Base-by-base conservation (phyloP, 2,329 filamentous ascomycete genomes). In the Ascochyta koolunga region DNA sequence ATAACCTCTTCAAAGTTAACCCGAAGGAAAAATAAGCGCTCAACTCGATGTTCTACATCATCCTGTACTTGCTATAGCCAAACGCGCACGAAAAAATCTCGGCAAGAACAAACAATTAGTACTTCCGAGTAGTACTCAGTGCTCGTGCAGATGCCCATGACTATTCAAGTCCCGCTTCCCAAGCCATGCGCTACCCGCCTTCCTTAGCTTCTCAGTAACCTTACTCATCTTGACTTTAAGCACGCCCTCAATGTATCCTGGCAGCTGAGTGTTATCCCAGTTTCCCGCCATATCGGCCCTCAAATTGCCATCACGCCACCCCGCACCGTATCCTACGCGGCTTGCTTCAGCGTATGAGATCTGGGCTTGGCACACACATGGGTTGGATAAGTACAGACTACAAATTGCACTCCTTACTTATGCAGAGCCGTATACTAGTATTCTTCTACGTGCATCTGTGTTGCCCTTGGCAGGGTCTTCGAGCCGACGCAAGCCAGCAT, bases 311-410 rank as follows among this genome's bases (percentile, higher is more conserved):
- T 61, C 61, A 18, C 58, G 52, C 47, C 35, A 53, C 3, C 65
- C 65, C 32, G 25, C 56, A 11, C 54, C 75, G 33, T 77, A 74
- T 54, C 35, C 44, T 39, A 19, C 45, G 8, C 52, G 52, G 52
- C 52, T 33, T 40, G 31, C 19, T 29, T 41, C 41, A 42, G 8
- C 52, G 52, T 50, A 55, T 50, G 46, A 35, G 21, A 19, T 7
- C n/a, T n/a, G 24, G n/a, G 0, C 35, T 38, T 24, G 36, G 32
- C 31, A 36, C 22, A 50, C 52, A 50, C 46, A 46, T 55, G 52
- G 45, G 36, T 42, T 19, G 5, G 46, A 46, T 16, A 15, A 37
- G 27, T 8, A 21, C 18, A 48, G 2, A 4, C 4, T 18, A 22
- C 24, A 50, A 37, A 43, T 55, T 50, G 36, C 10, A 16, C 35